Conservation (phyloP, 441 rosid genomes). For the Jatropha multifida region DNA sequence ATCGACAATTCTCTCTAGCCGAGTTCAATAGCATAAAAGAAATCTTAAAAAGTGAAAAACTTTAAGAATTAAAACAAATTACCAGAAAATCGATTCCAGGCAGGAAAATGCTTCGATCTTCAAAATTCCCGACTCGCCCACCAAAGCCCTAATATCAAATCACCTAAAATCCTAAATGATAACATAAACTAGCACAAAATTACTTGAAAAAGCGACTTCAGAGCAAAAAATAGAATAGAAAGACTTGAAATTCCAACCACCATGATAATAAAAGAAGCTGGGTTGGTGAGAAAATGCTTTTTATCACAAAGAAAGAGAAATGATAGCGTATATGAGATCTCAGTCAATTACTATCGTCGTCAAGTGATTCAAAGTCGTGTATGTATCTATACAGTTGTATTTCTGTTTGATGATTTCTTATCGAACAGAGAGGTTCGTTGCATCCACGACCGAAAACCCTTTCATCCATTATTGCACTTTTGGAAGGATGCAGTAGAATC, state of each 20-base stretch:
- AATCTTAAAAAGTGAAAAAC: background rate
- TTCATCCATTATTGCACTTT: background rate
- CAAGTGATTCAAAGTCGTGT: background rate
- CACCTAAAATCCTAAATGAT: background rate
- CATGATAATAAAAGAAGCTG: background rate
- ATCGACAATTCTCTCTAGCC: background rate
- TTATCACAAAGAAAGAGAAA: background rate
- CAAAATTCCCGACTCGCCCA: background rate
- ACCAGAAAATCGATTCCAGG: slow-evolving; percentile 3
- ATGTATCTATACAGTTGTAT: background rate
- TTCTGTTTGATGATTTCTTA: background rate
- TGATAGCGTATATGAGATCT: background rate
- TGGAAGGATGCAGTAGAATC: no score
- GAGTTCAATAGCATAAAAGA: slow-evolving; percentile 4
- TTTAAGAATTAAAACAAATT: background rate
- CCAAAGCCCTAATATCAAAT: background rate
- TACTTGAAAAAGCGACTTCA: background rate
- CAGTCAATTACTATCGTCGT: background rate
- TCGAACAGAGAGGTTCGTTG: background rate
- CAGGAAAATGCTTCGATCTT: slow-evolving; percentile 16
- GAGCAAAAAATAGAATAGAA: background rate
- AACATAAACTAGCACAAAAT: background rate
- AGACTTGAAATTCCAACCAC: background rate
- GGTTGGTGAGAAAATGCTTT: background rate
- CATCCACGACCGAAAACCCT: background rate